Evolutionary conservation across 371 early-diverging fungal genomes (phyloP).

Genomic region (Umbelopsis sp.): DNA sequence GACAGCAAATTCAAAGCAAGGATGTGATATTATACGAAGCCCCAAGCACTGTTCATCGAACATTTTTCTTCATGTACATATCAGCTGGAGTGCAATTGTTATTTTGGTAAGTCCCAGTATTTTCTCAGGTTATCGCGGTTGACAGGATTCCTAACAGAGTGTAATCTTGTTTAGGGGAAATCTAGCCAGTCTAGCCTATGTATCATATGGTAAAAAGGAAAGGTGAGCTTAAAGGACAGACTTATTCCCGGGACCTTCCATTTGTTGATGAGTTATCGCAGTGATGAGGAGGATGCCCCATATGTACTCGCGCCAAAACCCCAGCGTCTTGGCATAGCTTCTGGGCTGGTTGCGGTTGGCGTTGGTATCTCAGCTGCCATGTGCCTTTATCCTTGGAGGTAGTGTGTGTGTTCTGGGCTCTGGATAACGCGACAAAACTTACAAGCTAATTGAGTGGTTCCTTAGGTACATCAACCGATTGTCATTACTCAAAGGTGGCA

Average conservation of each 20-base stretch:
- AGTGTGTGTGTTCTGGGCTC: neutral
- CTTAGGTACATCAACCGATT: conserved; percentile 48
- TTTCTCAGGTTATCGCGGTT: neutral
- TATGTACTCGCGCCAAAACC: conserved; percentile 44
- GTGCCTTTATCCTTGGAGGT: conserved; percentile 61
- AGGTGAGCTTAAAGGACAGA: conserved; percentile 24
- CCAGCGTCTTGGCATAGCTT: conserved; percentile 45
- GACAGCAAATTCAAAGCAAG: conserved; percentile 37
- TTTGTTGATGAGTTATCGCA: conserved; percentile 16
- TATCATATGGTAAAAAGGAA: conserved; percentile 43
- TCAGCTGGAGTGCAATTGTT: conserved; percentile 55
- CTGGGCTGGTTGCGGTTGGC: conserved; percentile 43
- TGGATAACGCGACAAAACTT: too few relatives aligned
- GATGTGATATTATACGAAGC: conserved; percentile 51
- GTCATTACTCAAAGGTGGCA: conserved; percentile 42
- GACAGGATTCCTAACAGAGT: neutral
- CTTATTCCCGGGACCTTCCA: neutral
- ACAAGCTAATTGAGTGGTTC: too few relatives aligned
- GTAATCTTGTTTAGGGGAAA: conserved; percentile 43
- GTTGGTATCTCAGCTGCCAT: conserved; percentile 46
- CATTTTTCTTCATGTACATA: conserved; percentile 49
- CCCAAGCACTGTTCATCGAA: conserved; percentile 40
- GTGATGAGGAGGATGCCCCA: conserved; percentile 43
- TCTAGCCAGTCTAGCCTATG: conserved; percentile 51
- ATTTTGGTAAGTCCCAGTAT: conserved; percentile 42